Conservation (phyloP, 192 early-diverging fungal genomes). For the Phlyctochytrium planicorne region DNA sequence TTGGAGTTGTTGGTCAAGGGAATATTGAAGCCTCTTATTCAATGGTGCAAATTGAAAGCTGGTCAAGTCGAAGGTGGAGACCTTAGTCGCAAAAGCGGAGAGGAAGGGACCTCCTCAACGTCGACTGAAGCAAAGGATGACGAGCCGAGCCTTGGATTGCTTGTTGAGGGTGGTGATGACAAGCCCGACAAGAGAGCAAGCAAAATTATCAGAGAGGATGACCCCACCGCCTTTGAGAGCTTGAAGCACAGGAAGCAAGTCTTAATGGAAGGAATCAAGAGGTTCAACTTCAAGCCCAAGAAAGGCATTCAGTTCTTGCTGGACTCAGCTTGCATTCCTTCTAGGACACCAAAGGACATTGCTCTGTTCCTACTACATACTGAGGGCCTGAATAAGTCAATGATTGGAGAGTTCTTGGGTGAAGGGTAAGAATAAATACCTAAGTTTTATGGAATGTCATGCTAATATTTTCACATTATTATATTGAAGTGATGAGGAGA, state of each 20-base stretch:
- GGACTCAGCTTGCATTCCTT: constrained; percentile 63
- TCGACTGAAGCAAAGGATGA: constrained; percentile 15
- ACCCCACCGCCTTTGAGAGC: constrained; percentile 81
- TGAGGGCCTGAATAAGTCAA: constrained; percentile 82
- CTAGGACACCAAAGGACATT: constrained; percentile 68
- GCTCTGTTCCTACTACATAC: constrained; percentile 72
- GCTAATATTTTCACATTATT: constrained; percentile 19
- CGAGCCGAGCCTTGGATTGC: constrained; percentile 28
- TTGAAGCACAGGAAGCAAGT: constrained; percentile 84
- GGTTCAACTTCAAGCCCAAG: constrained; percentile 88
- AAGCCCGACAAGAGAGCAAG: neutral
- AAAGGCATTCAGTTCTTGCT: constrained; percentile 78
- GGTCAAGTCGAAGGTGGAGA: constrained; percentile 20
- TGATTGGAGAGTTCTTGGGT: constrained; percentile 91
- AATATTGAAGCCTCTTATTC: constrained; percentile 45
- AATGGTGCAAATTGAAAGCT: constrained; percentile 38
- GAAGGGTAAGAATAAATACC: constrained; percentile 63
- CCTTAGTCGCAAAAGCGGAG: constrained; percentile 13
- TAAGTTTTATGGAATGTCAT: neutral
- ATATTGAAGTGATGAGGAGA: constrained; percentile 72
- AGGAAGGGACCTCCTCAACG: constrained; percentile 1
- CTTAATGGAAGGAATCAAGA: constrained; percentile 71
- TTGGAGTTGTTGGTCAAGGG: constrained; percentile 54
- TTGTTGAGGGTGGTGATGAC: constrained; percentile 40
- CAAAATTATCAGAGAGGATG: constrained; percentile 51